Percentiles rank a stretch among this genome's conserved stretches.
These are phyloP conservation scores for Chalciporus chontae DNA, from an alignment of 768 basidiomycete genomes.

Conservation along the genomic window DNA sequence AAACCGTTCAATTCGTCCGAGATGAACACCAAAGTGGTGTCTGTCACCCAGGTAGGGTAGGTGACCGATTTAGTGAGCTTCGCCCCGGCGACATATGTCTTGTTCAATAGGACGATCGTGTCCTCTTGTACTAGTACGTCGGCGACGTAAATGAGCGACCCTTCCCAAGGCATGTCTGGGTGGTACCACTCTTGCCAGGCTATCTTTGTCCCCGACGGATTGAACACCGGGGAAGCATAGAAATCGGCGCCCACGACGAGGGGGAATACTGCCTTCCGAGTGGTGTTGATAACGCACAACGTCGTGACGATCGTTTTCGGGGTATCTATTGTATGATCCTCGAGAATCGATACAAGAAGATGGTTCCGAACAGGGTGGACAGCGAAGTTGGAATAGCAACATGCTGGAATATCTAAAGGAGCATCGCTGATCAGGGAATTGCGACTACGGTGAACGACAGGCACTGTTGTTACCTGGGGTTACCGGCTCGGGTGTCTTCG, in stretches of 20 bases:
- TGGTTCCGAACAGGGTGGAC: slow-evolving; percentile 49
- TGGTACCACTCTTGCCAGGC: slow-evolving; percentile 64
- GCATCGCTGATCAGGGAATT: background rate
- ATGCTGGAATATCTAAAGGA: background rate
- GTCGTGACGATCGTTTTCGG: slow-evolving; percentile 45
- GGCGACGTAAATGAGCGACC: slow-evolving; percentile 48
- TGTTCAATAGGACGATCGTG: slow-evolving; percentile 29
- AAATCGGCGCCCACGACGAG: slow-evolving; percentile 60
- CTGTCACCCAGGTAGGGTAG: slow-evolving; percentile 36
- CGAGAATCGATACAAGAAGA: slow-evolving; percentile 55
- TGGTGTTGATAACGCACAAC: slow-evolving; percentile 52
- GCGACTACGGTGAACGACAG: slow-evolving; percentile 6
- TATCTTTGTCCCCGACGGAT: slow-evolving; percentile 50
- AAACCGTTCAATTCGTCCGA: slow-evolving; percentile 56
- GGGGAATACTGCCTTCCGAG: slow-evolving; percentile 34
- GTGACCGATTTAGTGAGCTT: slow-evolving; percentile 34
- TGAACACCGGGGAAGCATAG: slow-evolving; percentile 56
- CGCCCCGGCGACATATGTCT: slow-evolving; percentile 46
- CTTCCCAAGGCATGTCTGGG: slow-evolving; percentile 69
- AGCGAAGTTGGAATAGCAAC: slow-evolving; percentile 33
- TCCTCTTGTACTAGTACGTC: slow-evolving; percentile 24
- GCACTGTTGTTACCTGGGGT: slow-evolving; percentile 48
- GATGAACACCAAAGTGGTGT: slow-evolving; percentile 54
- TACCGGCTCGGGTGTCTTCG: slow-evolving; percentile 38
- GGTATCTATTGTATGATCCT: slow-evolving; percentile 54